Evolutionary conservation across 306 rosid species (phyloP), one percentile per base, ranked within the genome.

Genomic region (Cicer arietinum): DNA sequence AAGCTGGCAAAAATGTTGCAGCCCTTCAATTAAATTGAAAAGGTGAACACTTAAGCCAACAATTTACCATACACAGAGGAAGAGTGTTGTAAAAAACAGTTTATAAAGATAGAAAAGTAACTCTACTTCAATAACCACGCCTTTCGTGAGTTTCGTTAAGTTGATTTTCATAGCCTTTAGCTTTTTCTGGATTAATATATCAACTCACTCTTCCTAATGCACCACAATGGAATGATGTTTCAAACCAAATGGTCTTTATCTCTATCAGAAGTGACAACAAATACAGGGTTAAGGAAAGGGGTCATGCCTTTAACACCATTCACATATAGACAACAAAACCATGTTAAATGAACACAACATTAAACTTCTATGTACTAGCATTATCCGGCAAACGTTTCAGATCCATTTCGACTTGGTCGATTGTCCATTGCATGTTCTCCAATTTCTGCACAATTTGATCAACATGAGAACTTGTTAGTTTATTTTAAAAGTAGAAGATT

Each of bases 361-460:
- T 30, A 45, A 69, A 46, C 42, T 63, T 61, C 81, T 85, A 89
- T 3, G 88, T 40, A 68, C 51, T 77, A 17, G 86, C 70, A 18
- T 86, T 77, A 69, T 92, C 96, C 5, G 90, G 94, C 72, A 84
- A 68, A 79, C 89, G 95, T 71, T 83, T 89, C 77, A 88, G 81
- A 81, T 92, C 99, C 90, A 86, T 89, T 80, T 95, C 97, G 71
- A 95, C 98, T 85, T 95, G 96, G 64, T 89, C 86, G 71, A 95
- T 95, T 25, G 96, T 95, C 99, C 99, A 95, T 77, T 88, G 93
- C 95, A 94, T 86, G 68, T 89, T 89, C 83, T 92, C 96, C 80
- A 94, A 79, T 83, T 92, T 89, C 97, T 94, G 95, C 74, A 79
- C 58, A 53, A 58, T 40, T 77, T 17, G 52, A 66, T 40, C 75